phyloP scores from a whole-genome alignment of 495 filamentous ascomycete genomes.

The Tuber calosporum region DNA sequence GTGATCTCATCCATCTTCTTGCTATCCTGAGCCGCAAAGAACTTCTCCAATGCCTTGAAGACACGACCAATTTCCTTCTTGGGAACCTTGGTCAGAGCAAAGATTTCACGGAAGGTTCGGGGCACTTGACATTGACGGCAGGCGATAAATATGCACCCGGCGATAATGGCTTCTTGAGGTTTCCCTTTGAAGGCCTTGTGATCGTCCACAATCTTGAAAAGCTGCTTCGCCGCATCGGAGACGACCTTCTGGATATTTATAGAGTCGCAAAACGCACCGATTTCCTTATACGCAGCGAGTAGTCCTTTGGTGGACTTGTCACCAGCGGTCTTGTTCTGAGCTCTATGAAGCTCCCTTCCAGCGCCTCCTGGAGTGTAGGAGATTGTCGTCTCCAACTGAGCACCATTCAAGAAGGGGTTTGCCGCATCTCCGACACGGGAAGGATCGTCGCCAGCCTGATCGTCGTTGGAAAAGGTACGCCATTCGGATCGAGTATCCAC shows the following conservation, averaged over 20 bases:
- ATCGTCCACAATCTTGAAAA: conserved; percentile 89
- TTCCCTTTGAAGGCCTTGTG: conserved; percentile 91
- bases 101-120: conserved; percentile 88
- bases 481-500: conserved; percentile 95
- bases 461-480: conserved; percentile 97
- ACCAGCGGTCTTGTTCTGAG: conserved; percentile 73
- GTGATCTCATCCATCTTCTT: conserved; percentile 50
- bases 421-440: conserved; percentile 91
- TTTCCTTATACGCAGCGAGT: conserved; percentile 78
- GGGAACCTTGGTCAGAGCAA: conserved; percentile 79
- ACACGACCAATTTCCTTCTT: conserved; percentile 96
- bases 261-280: conserved; percentile 76
- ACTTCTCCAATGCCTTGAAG: conserved; percentile 86
- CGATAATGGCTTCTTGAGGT: conserved; percentile 85
- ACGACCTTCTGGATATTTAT: conserved; percentile 72
- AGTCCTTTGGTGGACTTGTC: conserved; percentile 81
- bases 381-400: conserved; percentile 86
- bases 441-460: conserved; percentile 86
- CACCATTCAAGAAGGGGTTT: conserved; percentile 80
- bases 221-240: conserved; percentile 78
- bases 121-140: conserved; percentile 81
- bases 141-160: conserved; percentile 93
- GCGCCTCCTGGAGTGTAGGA: conserved; percentile 68
- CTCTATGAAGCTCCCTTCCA: conserved; percentile 73
- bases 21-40: conserved; percentile 58